Evolutionary conservation across 2,329 filamentous ascomycete species (phyloP).

Genomic region (Colletotrichum limetticola): DNA sequence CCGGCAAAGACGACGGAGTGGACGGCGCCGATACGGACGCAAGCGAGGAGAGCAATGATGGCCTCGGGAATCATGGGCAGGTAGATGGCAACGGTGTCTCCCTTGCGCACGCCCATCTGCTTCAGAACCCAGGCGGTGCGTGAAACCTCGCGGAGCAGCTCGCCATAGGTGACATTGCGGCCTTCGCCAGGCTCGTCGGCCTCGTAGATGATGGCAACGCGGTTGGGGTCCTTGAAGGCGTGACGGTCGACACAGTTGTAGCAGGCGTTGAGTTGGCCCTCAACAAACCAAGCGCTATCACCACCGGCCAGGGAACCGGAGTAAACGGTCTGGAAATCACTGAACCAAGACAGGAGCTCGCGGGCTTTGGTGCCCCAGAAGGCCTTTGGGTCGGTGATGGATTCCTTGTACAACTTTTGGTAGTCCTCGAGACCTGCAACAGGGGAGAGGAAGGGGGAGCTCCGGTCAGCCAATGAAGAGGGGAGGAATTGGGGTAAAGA

Average conservation of each 20-base stretch:
- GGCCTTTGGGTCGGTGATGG: constrained; percentile 86
- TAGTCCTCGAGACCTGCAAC: constrained; percentile 71
- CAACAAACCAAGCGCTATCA: constrained; percentile 93
- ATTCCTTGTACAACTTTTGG: constrained; percentile 79
- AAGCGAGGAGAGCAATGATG: constrained; percentile 89
- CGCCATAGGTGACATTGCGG: constrained; percentile 89
- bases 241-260: constrained; percentile 99
- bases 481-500: constrained; percentile 32
- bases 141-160: constrained; percentile 93
- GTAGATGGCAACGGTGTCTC: constrained; percentile 97
- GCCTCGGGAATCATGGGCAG: constrained; percentile 99
- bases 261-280: constrained; percentile 92
- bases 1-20: constrained; percentile 99
- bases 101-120: constrained; percentile 96
- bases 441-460: constrained; percentile 27
- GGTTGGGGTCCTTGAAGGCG: constrained; percentile 93
- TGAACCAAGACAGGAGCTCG: constrained; percentile 89
- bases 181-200: constrained; percentile 90
- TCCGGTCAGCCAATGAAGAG: constrained; percentile 31
- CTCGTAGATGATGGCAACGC: constrained; percentile 98
- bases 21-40: constrained; percentile 90
- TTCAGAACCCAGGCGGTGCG: constrained; percentile 88
- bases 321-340: constrained; percentile 90
- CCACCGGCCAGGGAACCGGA: constrained; percentile 80
- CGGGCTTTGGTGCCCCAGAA: constrained; percentile 92